These are phyloP conservation scores for Patellifolia procumbens DNA, from an alignment of 179 eudicot genomes.

Conservation along the genomic window DNA sequence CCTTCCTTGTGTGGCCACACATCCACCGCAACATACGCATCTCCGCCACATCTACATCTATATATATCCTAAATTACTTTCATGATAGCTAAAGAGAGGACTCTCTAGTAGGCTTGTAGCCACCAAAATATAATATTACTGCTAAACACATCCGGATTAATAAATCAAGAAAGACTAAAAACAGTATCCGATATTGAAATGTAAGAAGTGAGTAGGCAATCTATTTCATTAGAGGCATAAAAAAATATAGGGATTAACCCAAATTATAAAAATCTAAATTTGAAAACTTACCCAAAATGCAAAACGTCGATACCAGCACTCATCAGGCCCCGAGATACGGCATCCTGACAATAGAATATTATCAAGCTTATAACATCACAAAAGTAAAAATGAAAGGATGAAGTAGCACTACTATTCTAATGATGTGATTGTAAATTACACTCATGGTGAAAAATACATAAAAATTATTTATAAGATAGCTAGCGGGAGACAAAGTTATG, in stretches of 20 bases:
- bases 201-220: not conserved
- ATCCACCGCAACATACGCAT: too few species aligned
- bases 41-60: too few species aligned
- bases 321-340: conserved; percentile 88
- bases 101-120: not conserved
- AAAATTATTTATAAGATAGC: too few species aligned
- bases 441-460: too few species aligned
- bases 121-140: not conserved
- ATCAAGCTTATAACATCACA: not conserved
- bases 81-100: not conserved
- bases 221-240: not conserved
- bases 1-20: too few species aligned
- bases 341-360: conserved; percentile 60
- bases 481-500: too few species aligned
- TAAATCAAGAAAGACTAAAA: not conserved
- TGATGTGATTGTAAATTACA: too few species aligned
- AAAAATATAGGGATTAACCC: not conserved
- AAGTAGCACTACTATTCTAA: not conserved
- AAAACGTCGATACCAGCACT: conserved; percentile 76
- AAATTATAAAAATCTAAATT: not conserved
- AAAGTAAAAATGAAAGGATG: not conserved
- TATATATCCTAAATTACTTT: too few species aligned
- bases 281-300: conserved; percentile 75
- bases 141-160: not conserved
- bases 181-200: not conserved